Evolutionary conservation across 1,284 basidiomycete species (phyloP), one percentile per base, ranked within the genome.

Genomic region (Cutaneotrichosporon cavernicola): DNA sequence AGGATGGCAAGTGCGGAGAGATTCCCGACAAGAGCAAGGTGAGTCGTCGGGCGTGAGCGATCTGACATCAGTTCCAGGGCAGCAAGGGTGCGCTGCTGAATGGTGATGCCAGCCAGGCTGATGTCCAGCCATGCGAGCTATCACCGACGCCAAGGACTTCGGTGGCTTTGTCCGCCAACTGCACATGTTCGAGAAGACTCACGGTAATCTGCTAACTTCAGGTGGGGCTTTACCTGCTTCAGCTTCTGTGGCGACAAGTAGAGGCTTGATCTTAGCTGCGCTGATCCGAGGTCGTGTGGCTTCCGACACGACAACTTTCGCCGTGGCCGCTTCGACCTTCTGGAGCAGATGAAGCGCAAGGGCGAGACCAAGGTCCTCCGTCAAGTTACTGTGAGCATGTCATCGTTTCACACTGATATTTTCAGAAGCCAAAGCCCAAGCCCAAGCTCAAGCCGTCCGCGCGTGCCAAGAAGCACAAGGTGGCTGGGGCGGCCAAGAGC

Each of bases 161-260:
- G 59, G 64, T 9, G 64, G 66, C 22, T 68, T 68, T 47, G 56
- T 59, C 47, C 66, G 66, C 49, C 66, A 68, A 46, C 64, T 68
- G 14, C 43, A 68, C 60, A 68, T 68, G 66, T 68, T n/a, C 26
- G 65, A 31, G 11, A 9, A 10, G 11, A 11, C 18, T 26, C 40
- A 10, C 4, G 13, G 9, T 1, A 4, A 9, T 50, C 8, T 16
- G 11, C 62, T 66, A 31, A 64, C 55, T 2, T 1, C 30, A 68
- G 66, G 66, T 68, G 66, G 66, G 62, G 62, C 4, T 68, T 68
- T 43, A 22, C 31, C 5, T 64, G 66, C 26, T 61, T 30, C 60
- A 59, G 56, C 22, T 50, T 18, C 5, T 30, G 56, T 6, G 58
- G 26, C 51, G 34, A 22, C 18, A 38, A 31, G 63, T 65, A 30